Percentiles rank a stretch among this genome's conserved stretches.
These are phyloP conservation scores for Eutrema japonicum DNA, from an alignment of 345 rosid species.

Conservation along the genomic window DNA sequence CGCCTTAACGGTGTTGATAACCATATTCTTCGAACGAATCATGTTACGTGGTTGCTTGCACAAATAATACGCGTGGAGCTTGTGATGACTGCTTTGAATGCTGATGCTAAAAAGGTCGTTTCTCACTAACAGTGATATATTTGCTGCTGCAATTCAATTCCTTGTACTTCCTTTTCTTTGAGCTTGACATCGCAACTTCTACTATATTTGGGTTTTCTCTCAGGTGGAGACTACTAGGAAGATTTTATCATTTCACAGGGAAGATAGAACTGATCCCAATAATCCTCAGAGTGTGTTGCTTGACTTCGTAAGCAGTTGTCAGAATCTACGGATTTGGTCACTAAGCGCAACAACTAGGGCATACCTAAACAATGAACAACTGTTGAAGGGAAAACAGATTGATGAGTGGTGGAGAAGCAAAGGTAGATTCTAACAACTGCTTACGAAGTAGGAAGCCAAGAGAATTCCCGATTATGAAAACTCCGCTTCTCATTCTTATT, in stretches of 20 bases:
- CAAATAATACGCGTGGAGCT: slow-evolving; percentile 85
- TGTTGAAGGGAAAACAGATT: slow-evolving; percentile 94
- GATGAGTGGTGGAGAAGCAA: slow-evolving; percentile 99
- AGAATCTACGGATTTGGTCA: slow-evolving; percentile 92
- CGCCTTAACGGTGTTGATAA: slow-evolving; percentile 73
- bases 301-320: slow-evolving; percentile 97
- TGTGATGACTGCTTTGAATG: slow-evolving; percentile 76
- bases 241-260: slow-evolving; percentile 91
- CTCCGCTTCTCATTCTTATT: slow-evolving; percentile 36
- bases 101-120: slow-evolving; percentile 85
- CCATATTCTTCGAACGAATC: slow-evolving; percentile 91
- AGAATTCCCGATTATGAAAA: slow-evolving; percentile 10
- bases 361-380: slow-evolving; percentile 84
- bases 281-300: slow-evolving; percentile 92
- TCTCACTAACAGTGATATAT: slow-evolving; percentile 2
- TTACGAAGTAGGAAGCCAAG: slow-evolving; percentile 21
- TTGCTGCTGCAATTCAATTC: slow-evolving; percentile 25
- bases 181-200: slow-evolving; percentile 37
- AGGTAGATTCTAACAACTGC: slow-evolving; percentile 51
- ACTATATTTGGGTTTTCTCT: slow-evolving; percentile 43
- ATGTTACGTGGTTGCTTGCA: slow-evolving; percentile 94
- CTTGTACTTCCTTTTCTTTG: slow-evolving; percentile 18
- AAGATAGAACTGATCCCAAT: slow-evolving; percentile 92
- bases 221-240: slow-evolving; percentile 93
- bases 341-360: slow-evolving; percentile 84